Evolutionary conservation across 108 stramenopile genomes (phyloP).

Genomic region (Cylindrotheca fusiformis): DNA sequence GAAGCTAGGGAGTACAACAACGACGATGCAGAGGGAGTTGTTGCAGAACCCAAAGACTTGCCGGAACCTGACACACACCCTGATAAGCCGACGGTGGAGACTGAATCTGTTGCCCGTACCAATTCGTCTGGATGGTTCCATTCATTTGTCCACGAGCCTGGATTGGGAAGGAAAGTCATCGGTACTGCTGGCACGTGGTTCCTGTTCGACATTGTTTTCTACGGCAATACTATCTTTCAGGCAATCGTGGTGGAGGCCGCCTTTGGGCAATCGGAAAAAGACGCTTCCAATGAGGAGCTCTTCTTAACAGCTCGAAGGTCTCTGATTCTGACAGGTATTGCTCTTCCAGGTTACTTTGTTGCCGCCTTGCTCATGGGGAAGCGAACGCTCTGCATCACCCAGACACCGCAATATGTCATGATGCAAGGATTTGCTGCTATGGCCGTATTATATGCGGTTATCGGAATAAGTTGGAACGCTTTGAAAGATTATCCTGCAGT

Average conservation of each 20-base stretch:
- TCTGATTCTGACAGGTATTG: slow-evolving; percentile 37
- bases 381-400: slow-evolving; percentile 21
- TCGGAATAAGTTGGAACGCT: slow-evolving; percentile 38
- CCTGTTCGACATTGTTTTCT: slow-evolving; percentile 63
- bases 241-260: slow-evolving; percentile 54
- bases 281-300: slow-evolving; percentile 5
- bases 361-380: slow-evolving; percentile 41
- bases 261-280: slow-evolving; percentile 39
- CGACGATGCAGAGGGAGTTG: too few relatives aligned
- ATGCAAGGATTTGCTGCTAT: slow-evolving; percentile 58
- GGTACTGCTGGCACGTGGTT: slow-evolving; percentile 74
- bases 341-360: slow-evolving; percentile 56
- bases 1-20: slow-evolving; percentile 9
- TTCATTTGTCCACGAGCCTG: slow-evolving; percentile 46
- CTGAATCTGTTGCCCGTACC: slow-evolving; percentile 23
- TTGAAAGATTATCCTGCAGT: slow-evolving; percentile 24
- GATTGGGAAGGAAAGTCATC: slow-evolving; percentile 47
- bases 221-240: slow-evolving; percentile 64
- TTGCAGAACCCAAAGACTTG: too few relatives aligned
- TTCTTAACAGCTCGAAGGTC: slow-evolving; percentile 28
- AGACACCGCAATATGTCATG: slow-evolving; percentile 53
- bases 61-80: slow-evolving; percentile 23
- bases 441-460: slow-evolving; percentile 43
- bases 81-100: slow-evolving; percentile 46
- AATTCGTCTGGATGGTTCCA: slow-evolving; percentile 36